Base-by-base conservation (phyloP, 148 eudicot species). In the Silene latifolia region DNA sequence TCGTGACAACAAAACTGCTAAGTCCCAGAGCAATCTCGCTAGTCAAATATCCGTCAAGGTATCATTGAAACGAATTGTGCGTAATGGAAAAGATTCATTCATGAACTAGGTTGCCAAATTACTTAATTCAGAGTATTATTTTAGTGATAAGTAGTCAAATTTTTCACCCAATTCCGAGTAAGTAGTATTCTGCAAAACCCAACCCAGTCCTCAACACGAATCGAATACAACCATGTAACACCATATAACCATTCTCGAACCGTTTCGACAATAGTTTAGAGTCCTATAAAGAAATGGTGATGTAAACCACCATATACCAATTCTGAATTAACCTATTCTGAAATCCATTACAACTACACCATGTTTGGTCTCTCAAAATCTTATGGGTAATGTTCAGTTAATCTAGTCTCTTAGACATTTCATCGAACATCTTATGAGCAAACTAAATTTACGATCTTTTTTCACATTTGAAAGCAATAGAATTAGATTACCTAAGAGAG, bases 371-470 rank as follows among this genome's bases (percentile, higher is more conserved):
- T 3, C 29, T 27, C 29, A 27, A 27, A 27, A 27, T n/a, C 29
- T 27, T 27, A 27, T 27, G 29, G 27, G 14, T 9, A n/a, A 63
- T 17, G 7, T 15, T 48, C 11, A 74, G 47, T 11, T n/a, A 29
- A 25, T 29, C 23, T 56, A 76, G 27, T 78, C 80, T 53, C 25
- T 72, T 65, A 72, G 72, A 39, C 80, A 78, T 72, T 78, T 72
- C 76, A 78, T 63, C 80, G 47, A 78, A 66, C 80, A 78, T 67
- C 76, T 64, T n/a, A 11, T 51, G 58, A 27, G 8, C 76, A 77
- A 71, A 71, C 44, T 24, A 56, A 70, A 18, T 70, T 65, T 68
- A 35, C 44, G 39, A 75, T 44, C 3, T 1, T n/a, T n/a, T n/a
- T n/a, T n/a, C n/a, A n/a, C n/a, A n/a, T n/a, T n/a, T 32, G 44